These are phyloP conservation scores for Peronosclerospora sorghi DNA, from an alignment of 352 stramenopile genomes.

Conservation along the genomic window DNA sequence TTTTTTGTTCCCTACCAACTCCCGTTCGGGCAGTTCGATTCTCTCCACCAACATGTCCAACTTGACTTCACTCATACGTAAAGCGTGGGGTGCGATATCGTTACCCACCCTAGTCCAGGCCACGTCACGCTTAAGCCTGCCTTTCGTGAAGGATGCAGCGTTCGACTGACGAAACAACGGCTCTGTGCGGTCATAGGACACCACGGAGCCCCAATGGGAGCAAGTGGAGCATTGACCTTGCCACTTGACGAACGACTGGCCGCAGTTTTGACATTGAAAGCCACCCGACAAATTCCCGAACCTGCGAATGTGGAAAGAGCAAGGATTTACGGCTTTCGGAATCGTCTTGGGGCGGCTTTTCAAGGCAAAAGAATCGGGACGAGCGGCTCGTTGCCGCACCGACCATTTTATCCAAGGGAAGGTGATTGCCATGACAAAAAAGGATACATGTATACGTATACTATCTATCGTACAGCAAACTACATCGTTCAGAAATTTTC, in stretches of 20 bases:
- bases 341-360: not conserved
- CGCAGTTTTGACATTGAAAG: slow-evolving; percentile 48
- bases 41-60: slow-evolving; percentile 39
- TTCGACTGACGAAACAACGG: slow-evolving; percentile 54
- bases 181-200: slow-evolving; percentile 28
- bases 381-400: too few species aligned
- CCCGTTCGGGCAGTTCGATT: slow-evolving; percentile 56
- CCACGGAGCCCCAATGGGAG: slow-evolving; percentile 85
- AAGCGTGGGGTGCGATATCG: slow-evolving; percentile 14
- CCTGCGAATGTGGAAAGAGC: not conserved
- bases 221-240: slow-evolving; percentile 82
- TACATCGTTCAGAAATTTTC: too few species aligned
- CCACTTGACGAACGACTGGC: slow-evolving; percentile 70
- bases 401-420: too few species aligned
- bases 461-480: too few species aligned
- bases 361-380: too few species aligned
- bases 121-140: slow-evolving; percentile 23
- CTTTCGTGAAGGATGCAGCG: slow-evolving; percentile 32
- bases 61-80: slow-evolving; percentile 70
- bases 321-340: not conserved
- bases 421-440: too few species aligned
- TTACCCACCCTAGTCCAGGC: slow-evolving; percentile 21
- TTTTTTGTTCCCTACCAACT: slow-evolving; percentile 27
- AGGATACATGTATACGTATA: too few species aligned
- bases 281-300: slow-evolving; percentile 16